A percentile compares a stretch with the other conserved stretches of the same genome.
Conservation (phyloP, 2,329 filamentous ascomycete species). For the Chaetomiaceae sp. region DNA sequence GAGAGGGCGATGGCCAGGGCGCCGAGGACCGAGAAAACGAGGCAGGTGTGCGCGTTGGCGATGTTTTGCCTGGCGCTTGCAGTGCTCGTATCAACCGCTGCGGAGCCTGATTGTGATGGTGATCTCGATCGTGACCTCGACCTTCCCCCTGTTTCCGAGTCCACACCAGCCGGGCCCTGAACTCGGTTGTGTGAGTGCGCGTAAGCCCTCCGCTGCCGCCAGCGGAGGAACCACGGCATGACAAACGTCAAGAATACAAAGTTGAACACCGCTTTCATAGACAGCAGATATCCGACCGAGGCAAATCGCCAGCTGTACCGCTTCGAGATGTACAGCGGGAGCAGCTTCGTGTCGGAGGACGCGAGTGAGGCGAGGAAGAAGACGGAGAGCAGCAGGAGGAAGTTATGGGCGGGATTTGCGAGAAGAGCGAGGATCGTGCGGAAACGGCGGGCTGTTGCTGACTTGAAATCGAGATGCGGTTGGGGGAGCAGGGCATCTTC, state of each 20-base stretch:
- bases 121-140: no score
- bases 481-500: constrained; percentile 38
- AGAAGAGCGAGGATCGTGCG: constrained; percentile 25
- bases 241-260: constrained; percentile 41
- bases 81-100: no score
- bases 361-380: constrained; percentile 47
- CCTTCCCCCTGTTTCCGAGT: no score
- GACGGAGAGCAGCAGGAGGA: constrained; percentile 39
- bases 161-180: no score
- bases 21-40: constrained; percentile 38
- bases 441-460: constrained; percentile 27
- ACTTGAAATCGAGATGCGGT: constrained; percentile 8
- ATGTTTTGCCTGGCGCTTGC: constrained; percentile 30
- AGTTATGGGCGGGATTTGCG: constrained; percentile 31
- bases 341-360: constrained; percentile 47
- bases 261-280: constrained; percentile 45
- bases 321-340: constrained; percentile 48
- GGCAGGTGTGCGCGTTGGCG: constrained; percentile 35
- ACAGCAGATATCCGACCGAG: constrained; percentile 45
- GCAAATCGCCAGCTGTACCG: constrained; percentile 45
- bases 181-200: no score
- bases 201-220: background rate
- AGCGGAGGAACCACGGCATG: constrained; percentile 32
- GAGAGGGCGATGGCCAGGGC: constrained; percentile 42
- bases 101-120: no score